Conservation (phyloP, 2,329 filamentous ascomycete species). For the Colletotrichum melonis region DNA sequence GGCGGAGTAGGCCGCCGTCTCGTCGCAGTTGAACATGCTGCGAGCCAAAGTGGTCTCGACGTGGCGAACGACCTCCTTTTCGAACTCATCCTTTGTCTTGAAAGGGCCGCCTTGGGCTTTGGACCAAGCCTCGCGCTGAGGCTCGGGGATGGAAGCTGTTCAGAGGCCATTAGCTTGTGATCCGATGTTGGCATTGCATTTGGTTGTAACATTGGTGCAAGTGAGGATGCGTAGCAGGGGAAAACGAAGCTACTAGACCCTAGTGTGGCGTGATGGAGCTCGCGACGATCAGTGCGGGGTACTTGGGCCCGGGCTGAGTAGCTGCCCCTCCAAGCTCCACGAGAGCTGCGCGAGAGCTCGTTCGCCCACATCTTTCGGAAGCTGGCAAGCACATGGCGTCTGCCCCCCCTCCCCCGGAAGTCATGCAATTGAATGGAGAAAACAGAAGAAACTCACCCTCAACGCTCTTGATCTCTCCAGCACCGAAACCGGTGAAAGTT, state of each 20-base stretch:
- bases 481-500: constrained; percentile 93
- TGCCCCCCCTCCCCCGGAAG: background rate
- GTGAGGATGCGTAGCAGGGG: background rate
- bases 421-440: constrained; percentile 8
- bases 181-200: background rate
- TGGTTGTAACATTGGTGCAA: background rate
- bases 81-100: constrained; percentile 82
- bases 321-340: constrained; percentile 34
- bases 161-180: constrained; percentile 16
- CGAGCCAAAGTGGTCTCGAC: constrained; percentile 96
- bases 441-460: constrained; percentile 71
- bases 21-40: constrained; percentile 98
- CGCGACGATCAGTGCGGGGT: constrained; percentile 40
- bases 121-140: constrained; percentile 84
- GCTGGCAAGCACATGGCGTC: constrained; percentile 3
- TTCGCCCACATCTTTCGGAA: background rate
- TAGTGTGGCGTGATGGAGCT: constrained; percentile 38
- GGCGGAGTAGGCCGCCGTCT: constrained; percentile 90
- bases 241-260: constrained; percentile 18
- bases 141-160: constrained; percentile 83
- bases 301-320: constrained; percentile 38
- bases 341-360: constrained; percentile 29
- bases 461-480: constrained; percentile 91
- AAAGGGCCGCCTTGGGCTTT: constrained; percentile 75
- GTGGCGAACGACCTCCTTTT: constrained; percentile 89